phyloP scores from a whole-genome alignment of 2,329 filamentous ascomycete genomes.

The Phialemonium atrogriseum region DNA sequence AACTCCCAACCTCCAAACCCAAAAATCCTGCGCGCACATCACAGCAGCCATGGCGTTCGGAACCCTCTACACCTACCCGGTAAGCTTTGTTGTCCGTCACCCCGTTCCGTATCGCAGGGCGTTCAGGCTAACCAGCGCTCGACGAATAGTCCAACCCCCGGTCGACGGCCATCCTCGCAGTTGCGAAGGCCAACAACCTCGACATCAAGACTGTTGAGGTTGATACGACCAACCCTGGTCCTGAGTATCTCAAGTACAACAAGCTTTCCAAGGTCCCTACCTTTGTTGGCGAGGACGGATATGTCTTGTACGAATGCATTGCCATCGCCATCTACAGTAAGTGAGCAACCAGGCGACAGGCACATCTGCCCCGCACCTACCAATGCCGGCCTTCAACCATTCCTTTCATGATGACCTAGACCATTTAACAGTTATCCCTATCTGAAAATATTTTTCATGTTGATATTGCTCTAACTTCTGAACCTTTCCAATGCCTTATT shows the following conservation, averaged over 20 bases:
- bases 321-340: conserved; percentile 97
- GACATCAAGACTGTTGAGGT: conserved; percentile 79
- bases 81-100: conserved; percentile 36
- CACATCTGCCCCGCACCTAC: conserved; percentile 8
- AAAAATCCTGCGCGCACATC: conserved; percentile 14
- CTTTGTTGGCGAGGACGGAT: conserved; percentile 89
- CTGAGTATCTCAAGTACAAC: conserved; percentile 80
- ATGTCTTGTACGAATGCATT: conserved; percentile 78
- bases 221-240: conserved; percentile 53
- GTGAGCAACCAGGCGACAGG: conserved; percentile 40
- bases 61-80: conserved; percentile 86
- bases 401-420: conserved; percentile 60
- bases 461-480: conserved; percentile 86
- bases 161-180: conserved; percentile 78
- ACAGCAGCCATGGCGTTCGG: conserved; percentile 73
- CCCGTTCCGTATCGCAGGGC: no score
- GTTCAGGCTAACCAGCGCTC: conserved; percentile 13
- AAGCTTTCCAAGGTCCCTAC: conserved; percentile 85
- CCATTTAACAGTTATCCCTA: conserved; percentile 94
- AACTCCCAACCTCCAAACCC: conserved; percentile 15
- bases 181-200: conserved; percentile 95
- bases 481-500: conserved; percentile 29
- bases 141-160: conserved; percentile 73
- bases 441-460: conserved; percentile 77
- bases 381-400: conserved; percentile 7